Conservation (phyloP, 352 stramenopile species). For the Blastocystis sp. region DNA sequence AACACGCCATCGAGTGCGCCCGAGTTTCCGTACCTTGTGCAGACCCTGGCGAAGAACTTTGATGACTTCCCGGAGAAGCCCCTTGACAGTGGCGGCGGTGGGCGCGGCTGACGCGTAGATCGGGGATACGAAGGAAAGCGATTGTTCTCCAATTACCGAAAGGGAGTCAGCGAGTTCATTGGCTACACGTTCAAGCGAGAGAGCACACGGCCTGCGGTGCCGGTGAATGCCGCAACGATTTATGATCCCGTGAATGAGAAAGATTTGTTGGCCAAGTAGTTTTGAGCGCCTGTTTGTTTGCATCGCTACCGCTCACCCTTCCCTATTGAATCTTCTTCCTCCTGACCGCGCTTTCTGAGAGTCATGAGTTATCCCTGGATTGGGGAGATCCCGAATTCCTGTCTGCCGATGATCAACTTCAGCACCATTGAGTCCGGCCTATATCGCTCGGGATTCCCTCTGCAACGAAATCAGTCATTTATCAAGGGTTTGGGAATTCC, state of each 20-base stretch:
- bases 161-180: conserved; percentile 77
- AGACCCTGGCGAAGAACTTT: conserved; percentile 90
- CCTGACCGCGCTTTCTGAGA: not conserved
- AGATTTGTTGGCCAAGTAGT: conserved; percentile 1
- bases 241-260: conserved; percentile 5
- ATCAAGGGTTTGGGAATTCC: conserved; percentile 2
- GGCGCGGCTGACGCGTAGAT: conserved; percentile 65
- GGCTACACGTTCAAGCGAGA: conserved; percentile 86
- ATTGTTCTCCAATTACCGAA: conserved; percentile 60
- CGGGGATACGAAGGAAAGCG: conserved; percentile 28
- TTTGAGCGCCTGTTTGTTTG: not conserved
- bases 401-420: conserved; percentile 36
- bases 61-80: conserved; percentile 89
- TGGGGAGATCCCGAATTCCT: not conserved
- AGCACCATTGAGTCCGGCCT: not conserved
- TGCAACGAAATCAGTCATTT: conserved; percentile 19
- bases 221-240: not conserved
- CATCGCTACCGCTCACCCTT: not conserved
- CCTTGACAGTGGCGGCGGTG: conserved; percentile 71
- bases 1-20: conserved; percentile 75
- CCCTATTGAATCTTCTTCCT: not conserved
- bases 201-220: not conserved
- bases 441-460: conserved; percentile 28
- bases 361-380: conserved; percentile 17
- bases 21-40: conserved; percentile 83